phyloP scores from a whole-genome alignment of 805 yeast species.

The Candida palmyrensis region DNA sequence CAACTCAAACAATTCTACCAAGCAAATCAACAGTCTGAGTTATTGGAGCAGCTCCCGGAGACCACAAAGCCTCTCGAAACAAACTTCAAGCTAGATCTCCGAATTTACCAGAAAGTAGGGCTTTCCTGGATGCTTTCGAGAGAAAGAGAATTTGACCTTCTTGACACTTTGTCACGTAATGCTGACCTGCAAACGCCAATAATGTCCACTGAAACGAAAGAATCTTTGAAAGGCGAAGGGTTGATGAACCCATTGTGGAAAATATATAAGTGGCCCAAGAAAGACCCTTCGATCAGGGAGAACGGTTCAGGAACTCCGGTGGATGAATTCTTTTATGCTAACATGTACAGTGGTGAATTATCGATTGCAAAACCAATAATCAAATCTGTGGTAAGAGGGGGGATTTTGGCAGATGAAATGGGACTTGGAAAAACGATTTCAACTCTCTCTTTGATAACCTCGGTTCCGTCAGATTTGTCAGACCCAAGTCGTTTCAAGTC shows the following conservation, averaged over 20 bases:
- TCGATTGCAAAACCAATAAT: slow-evolving; percentile 63
- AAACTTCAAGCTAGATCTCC: slow-evolving; percentile 52
- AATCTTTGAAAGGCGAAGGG: slow-evolving; percentile 37
- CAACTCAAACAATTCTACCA: slow-evolving; percentile 74
- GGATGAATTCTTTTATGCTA: slow-evolving; percentile 56
- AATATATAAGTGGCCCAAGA: slow-evolving; percentile 68
- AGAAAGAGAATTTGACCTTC: slow-evolving; percentile 55
- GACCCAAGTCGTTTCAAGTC: slow-evolving; percentile 10
- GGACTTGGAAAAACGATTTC: slow-evolving; percentile 93
- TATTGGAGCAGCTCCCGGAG: slow-evolving; percentile 54
- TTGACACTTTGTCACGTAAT: slow-evolving; percentile 25
- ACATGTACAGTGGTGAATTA: slow-evolving; percentile 75
- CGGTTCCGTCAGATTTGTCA: slow-evolving; percentile 50
- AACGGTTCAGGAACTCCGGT: not conserved
- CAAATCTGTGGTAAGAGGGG: slow-evolving; percentile 63
- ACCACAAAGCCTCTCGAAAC: slow-evolving; percentile 45
- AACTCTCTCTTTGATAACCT: slow-evolving; percentile 64
- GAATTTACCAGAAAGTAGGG: slow-evolving; percentile 82
- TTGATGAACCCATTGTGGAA: slow-evolving; percentile 84
- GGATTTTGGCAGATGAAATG: slow-evolving; percentile 94
- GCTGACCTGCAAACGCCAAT: slow-evolving; percentile 11
- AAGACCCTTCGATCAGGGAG: not conserved
- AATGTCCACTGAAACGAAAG: slow-evolving; percentile 22
- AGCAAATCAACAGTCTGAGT: slow-evolving; percentile 61
- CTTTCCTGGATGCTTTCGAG: slow-evolving; percentile 85